Base-by-base conservation (phyloP, 352 stramenopile genomes). In the Phytophthora cactorum region DNA sequence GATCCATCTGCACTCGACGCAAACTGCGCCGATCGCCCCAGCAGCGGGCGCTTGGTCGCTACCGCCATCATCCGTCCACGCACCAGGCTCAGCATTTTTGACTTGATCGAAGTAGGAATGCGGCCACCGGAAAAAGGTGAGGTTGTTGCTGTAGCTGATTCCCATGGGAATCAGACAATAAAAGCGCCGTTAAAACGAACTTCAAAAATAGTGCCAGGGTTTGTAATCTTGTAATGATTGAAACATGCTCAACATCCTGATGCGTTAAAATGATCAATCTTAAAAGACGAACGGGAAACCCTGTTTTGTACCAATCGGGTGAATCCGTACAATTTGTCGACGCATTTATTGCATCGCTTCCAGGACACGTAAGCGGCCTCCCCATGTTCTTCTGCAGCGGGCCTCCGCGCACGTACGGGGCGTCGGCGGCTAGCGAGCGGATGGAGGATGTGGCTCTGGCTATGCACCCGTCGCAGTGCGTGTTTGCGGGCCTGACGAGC, bases 381-480 rank as follows among this genome's bases (percentile, higher is more conserved):
- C 15, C 28, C 39, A 93, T 94, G 84, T 87, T 83, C 72, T 92
- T 92, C 68, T 86, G 80, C 66, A 86, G 70, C 56, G 86, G 86
- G 2, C 86, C 86, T 15, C 86, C 86, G 61, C 86, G 82, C 61
- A 75, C 74, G 46, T 94, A 90, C 58, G 77, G 77, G 31, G 68
- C 65, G 38, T 54, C 44, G 8, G 36, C 17, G 8, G 47, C 52
- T 38, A 59, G 66, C 4, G 83, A 91, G 61, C 36, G 70, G 7
- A 34, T 75, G 39, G 67, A 76, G 27, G 70, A 77, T 22, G 82
- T 92, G 15, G 75, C 75, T 2, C 14, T 91, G 54, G 79, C 81
- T 28, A 70, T 89, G 59, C 82, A 94, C 47, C 74, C 77, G 36
- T 78, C 69, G 1, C 57, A 79, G 51, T 70, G 64, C 45, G 81